Evolutionary conservation across 106 monocot species (phyloP).

Genomic region (Apostasia ramifera): DNA sequence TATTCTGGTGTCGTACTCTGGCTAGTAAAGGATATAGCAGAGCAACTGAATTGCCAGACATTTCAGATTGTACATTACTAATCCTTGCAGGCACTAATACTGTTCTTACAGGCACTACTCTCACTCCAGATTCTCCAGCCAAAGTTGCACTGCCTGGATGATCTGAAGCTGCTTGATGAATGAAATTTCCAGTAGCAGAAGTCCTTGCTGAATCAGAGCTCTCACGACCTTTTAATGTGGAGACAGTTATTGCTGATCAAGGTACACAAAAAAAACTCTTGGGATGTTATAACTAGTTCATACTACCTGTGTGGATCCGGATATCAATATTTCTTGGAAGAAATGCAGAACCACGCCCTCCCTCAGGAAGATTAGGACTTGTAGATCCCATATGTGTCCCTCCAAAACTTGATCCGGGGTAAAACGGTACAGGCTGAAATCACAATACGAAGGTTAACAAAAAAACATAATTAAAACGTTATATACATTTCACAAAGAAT

Average conservation of each 20-base stretch:
- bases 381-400: constrained; percentile 28
- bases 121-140: constrained; percentile 46
- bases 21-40: constrained; percentile 54
- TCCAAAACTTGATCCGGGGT: constrained; percentile 42
- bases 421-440: constrained; percentile 42
- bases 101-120: constrained; percentile 62
- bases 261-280: background rate
- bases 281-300: background rate
- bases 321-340: constrained; percentile 78
- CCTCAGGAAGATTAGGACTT: constrained; percentile 17
- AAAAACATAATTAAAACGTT: background rate
- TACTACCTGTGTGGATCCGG: constrained; percentile 67
- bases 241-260: constrained; percentile 3
- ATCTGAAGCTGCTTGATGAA: constrained; percentile 24
- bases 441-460: constrained; percentile 3
- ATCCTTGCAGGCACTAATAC: constrained; percentile 66
- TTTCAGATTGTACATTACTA: constrained; percentile 24
- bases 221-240: constrained; percentile 30
- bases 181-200: constrained; percentile 17
- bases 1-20: constrained; percentile 35
- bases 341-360: constrained; percentile 28
- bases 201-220: constrained; percentile 28
- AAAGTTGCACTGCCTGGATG: constrained; percentile 16
- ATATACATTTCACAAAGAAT: too few relatives aligned
- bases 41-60: constrained; percentile 29